phyloP scores from a whole-genome alignment of 1,284 basidiomycete species.

The Melampsora larici-populina region DNA sequence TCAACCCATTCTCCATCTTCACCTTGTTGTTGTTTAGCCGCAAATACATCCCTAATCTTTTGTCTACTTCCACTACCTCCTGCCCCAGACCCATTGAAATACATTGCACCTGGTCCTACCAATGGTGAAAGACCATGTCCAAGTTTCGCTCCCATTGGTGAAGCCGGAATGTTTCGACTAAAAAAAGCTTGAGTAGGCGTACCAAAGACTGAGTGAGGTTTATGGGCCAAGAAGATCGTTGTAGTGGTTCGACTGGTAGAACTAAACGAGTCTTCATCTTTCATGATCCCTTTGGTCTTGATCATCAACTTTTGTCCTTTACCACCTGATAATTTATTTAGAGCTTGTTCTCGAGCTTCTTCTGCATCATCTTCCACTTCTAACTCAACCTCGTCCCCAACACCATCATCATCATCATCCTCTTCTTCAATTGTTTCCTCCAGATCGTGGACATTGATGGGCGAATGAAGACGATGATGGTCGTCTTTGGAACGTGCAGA shows the following conservation, averaged over 20 bases:
- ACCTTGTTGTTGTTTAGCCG: conserved; percentile 22
- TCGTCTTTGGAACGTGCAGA: conserved; percentile 15
- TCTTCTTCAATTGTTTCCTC: conserved; percentile 43
- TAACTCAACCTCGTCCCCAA: not conserved
- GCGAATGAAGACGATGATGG: conserved; percentile 21
- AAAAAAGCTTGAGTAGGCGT: conserved; percentile 43
- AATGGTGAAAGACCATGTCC: not conserved
- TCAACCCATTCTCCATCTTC: conserved; percentile 41
- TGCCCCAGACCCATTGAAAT: conserved; percentile 16
- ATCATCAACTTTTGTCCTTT: not conserved
- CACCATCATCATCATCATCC: conserved; percentile 42
- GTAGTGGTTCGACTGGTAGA: conserved; percentile 4
- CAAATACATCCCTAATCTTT: conserved; percentile 39
- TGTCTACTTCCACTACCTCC: not conserved
- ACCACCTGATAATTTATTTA: conserved; percentile 39
- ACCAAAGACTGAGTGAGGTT: conserved; percentile 39
- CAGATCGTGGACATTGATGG: conserved; percentile 40
- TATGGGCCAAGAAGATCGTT: conserved; percentile 42
- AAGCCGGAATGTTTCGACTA: not conserved
- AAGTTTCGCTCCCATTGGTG: conserved; percentile 21
- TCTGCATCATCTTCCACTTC: conserved; percentile 1
- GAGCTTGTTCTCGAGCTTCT: conserved; percentile 21
- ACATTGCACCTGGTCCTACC: conserved; percentile 2
- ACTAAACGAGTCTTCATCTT: not conserved
- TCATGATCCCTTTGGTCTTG: not conserved